Conservation (phyloP, 768 basidiomycete genomes). For the Neoboletus brunneissimus region DNA sequence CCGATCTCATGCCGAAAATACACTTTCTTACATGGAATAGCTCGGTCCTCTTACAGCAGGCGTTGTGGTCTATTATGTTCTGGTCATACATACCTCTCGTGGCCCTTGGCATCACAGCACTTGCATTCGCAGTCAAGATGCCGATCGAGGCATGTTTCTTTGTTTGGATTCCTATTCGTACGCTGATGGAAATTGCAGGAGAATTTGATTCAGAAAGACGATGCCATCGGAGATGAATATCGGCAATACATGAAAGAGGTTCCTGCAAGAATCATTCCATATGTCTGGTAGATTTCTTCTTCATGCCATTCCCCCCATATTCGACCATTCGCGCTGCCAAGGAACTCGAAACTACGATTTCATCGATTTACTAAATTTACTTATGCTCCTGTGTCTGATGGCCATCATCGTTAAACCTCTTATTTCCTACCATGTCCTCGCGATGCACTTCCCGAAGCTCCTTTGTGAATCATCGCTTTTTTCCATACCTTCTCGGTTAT, state of each 20-base stretch:
- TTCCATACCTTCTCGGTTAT: no score
- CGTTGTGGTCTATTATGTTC: conserved; percentile 24
- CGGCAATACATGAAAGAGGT: conserved; percentile 27
- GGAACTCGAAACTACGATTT: no score
- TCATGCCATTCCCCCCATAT: no score
- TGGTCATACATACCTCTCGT: conserved; percentile 33
- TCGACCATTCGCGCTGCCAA: not conserved
- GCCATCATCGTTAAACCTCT: no score
- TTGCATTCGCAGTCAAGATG: conserved; percentile 29
- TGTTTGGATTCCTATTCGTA: not conserved
- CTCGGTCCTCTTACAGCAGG: conserved; percentile 18
- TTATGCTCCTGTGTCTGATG: no score
- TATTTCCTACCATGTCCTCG: no score
- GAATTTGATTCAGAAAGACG: conserved; percentile 25
- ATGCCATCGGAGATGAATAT: conserved; percentile 23
- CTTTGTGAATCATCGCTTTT: no score
- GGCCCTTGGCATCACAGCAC: conserved; percentile 13
- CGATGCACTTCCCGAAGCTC: no score
- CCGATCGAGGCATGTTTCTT: conserved; percentile 28
- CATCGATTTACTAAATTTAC: no score
- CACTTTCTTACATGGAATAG: not conserved
- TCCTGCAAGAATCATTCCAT: conserved; percentile 27
- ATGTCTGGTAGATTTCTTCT: conserved; percentile 19
- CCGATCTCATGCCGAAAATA: not conserved
- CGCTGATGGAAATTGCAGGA: conserved; percentile 18